Conservation (phyloP, 257 asterid genomes). For the Solanum pinnatisectum region DNA sequence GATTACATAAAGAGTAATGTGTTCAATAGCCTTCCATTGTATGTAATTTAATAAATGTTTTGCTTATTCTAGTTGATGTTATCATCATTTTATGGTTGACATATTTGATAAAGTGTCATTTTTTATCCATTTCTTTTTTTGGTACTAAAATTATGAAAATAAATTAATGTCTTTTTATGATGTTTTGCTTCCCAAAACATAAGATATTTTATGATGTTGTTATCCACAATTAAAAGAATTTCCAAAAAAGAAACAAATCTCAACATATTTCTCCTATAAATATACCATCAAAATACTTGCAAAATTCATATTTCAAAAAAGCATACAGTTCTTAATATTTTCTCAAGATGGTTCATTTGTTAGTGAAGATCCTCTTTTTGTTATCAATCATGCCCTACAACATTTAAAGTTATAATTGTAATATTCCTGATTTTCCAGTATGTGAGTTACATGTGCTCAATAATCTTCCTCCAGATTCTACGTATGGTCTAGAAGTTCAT, state of each 20-base stretch:
- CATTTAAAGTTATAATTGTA: neutral
- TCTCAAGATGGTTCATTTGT: neutral
- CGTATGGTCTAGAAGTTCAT: neutral
- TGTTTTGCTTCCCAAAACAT: neutral
- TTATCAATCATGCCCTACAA: neutral
- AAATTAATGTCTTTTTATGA: neutral
- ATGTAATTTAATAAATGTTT: neutral
- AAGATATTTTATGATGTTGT: no score
- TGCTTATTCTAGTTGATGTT: neutral
- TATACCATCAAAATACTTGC: neutral
- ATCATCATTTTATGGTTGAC: no score
- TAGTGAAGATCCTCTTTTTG: neutral
- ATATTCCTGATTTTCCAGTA: neutral
- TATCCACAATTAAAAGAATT: no score
- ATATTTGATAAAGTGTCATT: neutral
- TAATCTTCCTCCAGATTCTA: neutral
- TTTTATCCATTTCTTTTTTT: neutral
- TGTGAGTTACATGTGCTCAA: neutral
- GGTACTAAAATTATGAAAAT: neutral
- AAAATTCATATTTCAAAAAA: neutral
- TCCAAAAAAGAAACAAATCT: neutral
- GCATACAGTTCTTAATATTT: neutral
- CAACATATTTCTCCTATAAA: neutral
- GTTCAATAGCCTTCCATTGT: neutral
- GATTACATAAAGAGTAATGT: no score